A percentile compares a stretch with the other conserved stretches of the same genome.
Conservation (phyloP, 208 protist genomes). For the Endotrypanum monterogeii region DNA sequence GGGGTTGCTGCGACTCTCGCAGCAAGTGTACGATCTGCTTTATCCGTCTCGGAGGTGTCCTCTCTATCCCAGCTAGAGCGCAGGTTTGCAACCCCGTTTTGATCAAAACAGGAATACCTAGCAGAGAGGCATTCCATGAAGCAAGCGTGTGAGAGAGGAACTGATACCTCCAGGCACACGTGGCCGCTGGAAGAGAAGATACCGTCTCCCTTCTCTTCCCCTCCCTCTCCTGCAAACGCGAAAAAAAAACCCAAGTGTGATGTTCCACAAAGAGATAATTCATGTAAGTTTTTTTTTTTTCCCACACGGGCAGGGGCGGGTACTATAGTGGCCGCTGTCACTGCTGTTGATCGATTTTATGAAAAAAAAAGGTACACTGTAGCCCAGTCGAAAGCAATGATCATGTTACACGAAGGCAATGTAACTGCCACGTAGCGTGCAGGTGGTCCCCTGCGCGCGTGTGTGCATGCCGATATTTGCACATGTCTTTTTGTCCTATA, state of each 20-base stretch:
- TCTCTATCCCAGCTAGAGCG: conserved; percentile 32
- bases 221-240: not conserved
- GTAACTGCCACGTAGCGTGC: no score
- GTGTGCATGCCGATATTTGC: not conserved
- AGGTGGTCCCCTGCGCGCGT: not conserved
- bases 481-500: no score
- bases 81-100: conserved; percentile 22
- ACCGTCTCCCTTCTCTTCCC: not conserved
- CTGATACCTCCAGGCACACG: not conserved
- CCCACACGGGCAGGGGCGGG: not conserved
- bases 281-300: no score
- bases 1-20: not conserved
- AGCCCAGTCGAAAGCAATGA: no score
- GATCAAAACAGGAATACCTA: not conserved
- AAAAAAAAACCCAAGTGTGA: no score
- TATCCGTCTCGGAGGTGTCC: conserved; percentile 23
- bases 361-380: no score
- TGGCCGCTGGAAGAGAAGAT: no score
- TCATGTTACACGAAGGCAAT: no score
- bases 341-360: not conserved
- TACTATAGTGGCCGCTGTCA: not conserved
- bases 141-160: not conserved
- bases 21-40: conserved; percentile 7
- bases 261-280: no score
- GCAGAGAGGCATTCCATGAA: not conserved